Percentiles rank a stretch among this genome's conserved stretches.
Conservation (phyloP, 2,329 filamentous ascomycete species). For the Arthroderma sp. region DNA sequence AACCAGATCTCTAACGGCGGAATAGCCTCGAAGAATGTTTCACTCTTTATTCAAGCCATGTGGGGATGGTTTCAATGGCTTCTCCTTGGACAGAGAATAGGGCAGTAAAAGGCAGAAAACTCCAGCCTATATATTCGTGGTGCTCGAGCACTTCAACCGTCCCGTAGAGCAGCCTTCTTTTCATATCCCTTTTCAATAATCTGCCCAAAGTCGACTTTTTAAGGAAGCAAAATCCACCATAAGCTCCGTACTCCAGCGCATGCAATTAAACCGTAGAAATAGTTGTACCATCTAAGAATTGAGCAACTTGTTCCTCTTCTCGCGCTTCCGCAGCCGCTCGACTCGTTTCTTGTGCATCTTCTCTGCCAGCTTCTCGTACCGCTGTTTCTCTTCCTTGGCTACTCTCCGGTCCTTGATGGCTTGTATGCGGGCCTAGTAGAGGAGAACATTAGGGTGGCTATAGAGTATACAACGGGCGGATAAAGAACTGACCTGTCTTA, state of each 20-base stretch:
- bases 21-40: neutral
- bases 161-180: neutral
- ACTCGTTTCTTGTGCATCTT: slow-evolving; percentile 97
- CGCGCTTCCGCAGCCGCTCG: slow-evolving; percentile 82
- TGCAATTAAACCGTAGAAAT: neutral
- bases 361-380: slow-evolving; percentile 86
- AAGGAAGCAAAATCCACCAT: neutral
- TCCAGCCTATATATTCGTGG: neutral
- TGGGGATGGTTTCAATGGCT: neutral
- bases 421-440: slow-evolving; percentile 56
- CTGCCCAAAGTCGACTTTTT: neutral
- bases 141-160: too few relatives aligned
- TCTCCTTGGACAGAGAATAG: neutral
- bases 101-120: neutral
- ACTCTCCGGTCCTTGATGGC: slow-evolving; percentile 73
- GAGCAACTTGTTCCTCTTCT: slow-evolving; percentile 64
- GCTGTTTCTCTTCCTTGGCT: slow-evolving; percentile 82
- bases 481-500: slow-evolving; percentile 51
- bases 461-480: neutral
- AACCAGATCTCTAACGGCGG: neutral
- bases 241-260: slow-evolving; percentile 1
- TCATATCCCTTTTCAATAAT: neutral
- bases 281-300: slow-evolving; percentile 26
- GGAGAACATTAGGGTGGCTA: neutral
- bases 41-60: neutral